Conservation (phyloP, 1,284 basidiomycete genomes). For the Puccinia horiana region DNA sequence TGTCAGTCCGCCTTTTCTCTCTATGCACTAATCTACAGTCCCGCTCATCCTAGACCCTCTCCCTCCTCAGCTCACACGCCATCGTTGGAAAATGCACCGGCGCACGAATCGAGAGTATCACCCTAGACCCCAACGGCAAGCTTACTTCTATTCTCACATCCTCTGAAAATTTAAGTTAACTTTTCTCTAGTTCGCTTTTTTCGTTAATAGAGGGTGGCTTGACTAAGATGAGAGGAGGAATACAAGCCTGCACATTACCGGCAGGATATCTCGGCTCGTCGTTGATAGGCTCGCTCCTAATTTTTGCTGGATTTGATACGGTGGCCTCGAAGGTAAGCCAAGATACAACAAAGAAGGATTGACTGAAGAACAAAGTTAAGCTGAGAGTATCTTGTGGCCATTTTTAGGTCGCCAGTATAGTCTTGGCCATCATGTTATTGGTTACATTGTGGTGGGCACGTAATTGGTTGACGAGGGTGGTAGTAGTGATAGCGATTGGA, state of each 20-base stretch:
- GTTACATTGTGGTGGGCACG: slow-evolving; percentile 47
- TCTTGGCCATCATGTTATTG: slow-evolving; percentile 31
- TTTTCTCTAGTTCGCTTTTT: slow-evolving; percentile 52
- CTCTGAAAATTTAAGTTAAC: not conserved
- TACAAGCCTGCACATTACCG: slow-evolving; percentile 74
- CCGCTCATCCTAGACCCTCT: too few species aligned
- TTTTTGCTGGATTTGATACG: slow-evolving; percentile 87
- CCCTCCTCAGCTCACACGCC: slow-evolving; percentile 57
- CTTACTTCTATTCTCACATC: not conserved
- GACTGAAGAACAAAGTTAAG: too few species aligned
- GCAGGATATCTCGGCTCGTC: slow-evolving; percentile 91
- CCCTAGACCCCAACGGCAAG: slow-evolving; percentile 61
- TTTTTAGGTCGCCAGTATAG: slow-evolving; percentile 46
- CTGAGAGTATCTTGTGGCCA: too few species aligned
- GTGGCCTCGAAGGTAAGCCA: slow-evolving; percentile 78
- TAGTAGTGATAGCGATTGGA: slow-evolving; percentile 38
- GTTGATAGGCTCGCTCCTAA: slow-evolving; percentile 82
- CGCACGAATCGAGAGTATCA: slow-evolving; percentile 82
- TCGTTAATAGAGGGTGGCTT: slow-evolving; percentile 71
- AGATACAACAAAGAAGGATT: too few species aligned
- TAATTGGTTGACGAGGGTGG: slow-evolving; percentile 37
- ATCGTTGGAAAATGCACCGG: slow-evolving; percentile 72
- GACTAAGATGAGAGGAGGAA: slow-evolving; percentile 89
- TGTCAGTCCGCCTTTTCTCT: slow-evolving; percentile 1
- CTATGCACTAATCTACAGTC: not conserved